A percentile compares a stretch with the other conserved stretches of the same genome.
These are phyloP conservation scores for Diaporthe vexans DNA, from an alignment of 2,329 filamentous ascomycete species.

Conservation along the genomic window DNA sequence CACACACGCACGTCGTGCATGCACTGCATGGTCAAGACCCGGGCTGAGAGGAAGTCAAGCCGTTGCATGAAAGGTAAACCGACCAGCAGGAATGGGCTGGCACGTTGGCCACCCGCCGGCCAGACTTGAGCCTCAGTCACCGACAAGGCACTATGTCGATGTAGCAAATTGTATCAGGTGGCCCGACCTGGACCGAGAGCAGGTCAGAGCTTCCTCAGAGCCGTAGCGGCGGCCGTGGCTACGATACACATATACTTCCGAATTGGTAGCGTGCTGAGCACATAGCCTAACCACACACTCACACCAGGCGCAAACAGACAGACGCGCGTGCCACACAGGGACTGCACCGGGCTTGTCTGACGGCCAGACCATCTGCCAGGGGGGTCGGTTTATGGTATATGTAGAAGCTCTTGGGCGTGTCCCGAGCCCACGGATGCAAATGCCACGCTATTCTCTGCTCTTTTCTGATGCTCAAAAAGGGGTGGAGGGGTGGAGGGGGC, in stretches of 20 bases:
- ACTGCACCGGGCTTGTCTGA: neutral
- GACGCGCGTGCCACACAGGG: neutral
- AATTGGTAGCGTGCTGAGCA: neutral
- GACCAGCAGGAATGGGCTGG: conserved; percentile 20
- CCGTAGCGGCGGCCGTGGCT: conserved; percentile 15
- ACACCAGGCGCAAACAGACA: conserved; percentile 14
- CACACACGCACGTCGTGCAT: conserved; percentile 24
- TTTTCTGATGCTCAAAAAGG: neutral
- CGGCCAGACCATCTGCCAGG: neutral
- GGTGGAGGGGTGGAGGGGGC: neutral
- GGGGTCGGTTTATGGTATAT: neutral
- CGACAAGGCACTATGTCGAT: conserved; percentile 9
- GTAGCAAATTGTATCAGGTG: conserved; percentile 25
- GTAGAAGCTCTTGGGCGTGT: neutral
- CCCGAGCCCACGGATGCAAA: neutral
- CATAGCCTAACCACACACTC: neutral
- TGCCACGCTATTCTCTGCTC: neutral
- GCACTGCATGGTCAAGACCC: conserved; percentile 18
- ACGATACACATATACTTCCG: conserved; percentile 1
- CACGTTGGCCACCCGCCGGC: conserved; percentile 16
- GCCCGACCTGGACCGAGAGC: conserved; percentile 28
- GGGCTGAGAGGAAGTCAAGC: conserved; percentile 22
- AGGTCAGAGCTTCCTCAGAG: conserved; percentile 29
- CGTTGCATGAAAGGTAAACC: conserved; percentile 18
- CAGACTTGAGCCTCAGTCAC: conserved; percentile 25